Percentiles rank a stretch among this genome's conserved stretches.
These are phyloP conservation scores for Beauveria brongniartii DNA, from an alignment of 2,329 filamentous ascomycete genomes.

Conservation along the genomic window DNA sequence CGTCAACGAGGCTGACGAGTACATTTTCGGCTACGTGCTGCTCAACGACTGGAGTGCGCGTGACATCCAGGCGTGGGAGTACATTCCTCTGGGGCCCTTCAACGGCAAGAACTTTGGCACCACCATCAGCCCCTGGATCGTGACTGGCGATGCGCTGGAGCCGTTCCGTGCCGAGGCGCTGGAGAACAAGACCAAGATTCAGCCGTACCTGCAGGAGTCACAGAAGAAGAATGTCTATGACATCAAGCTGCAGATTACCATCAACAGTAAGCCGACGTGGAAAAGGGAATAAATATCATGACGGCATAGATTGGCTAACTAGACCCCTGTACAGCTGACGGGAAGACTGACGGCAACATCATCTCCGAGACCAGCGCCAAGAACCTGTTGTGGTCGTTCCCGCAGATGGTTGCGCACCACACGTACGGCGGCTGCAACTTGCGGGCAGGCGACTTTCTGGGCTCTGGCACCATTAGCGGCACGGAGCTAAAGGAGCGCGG, in stretches of 20 bases:
- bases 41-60: slow-evolving; percentile 58
- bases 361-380: slow-evolving; percentile 14
- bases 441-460: slow-evolving; percentile 61
- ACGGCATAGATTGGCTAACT: neutral
- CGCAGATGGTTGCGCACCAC: slow-evolving; percentile 72
- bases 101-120: slow-evolving; percentile 55
- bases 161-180: slow-evolving; percentile 17
- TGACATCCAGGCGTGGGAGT: slow-evolving; percentile 55
- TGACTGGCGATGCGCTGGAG: slow-evolving; percentile 50
- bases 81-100: slow-evolving; percentile 53
- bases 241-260: slow-evolving; percentile 30
- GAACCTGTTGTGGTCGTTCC: slow-evolving; percentile 61
- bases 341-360: slow-evolving; percentile 1
- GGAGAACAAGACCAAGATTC: slow-evolving; percentile 26
- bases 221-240: slow-evolving; percentile 26
- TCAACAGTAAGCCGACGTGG: slow-evolving; percentile 29
- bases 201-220: slow-evolving; percentile 48
- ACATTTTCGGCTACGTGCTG: slow-evolving; percentile 63
- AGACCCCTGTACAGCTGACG: slow-evolving; percentile 3
- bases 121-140: slow-evolving; percentile 53
- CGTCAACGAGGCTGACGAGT: slow-evolving; percentile 57
- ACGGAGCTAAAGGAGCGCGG: slow-evolving; percentile 29
- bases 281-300: neutral
- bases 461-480: slow-evolving; percentile 38
- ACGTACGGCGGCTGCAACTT: slow-evolving; percentile 63